Evolutionary conservation across 441 rosid genomes (phyloP), one percentile per base, ranked within the genome.

Genomic region (Hura crepitans): DNA sequence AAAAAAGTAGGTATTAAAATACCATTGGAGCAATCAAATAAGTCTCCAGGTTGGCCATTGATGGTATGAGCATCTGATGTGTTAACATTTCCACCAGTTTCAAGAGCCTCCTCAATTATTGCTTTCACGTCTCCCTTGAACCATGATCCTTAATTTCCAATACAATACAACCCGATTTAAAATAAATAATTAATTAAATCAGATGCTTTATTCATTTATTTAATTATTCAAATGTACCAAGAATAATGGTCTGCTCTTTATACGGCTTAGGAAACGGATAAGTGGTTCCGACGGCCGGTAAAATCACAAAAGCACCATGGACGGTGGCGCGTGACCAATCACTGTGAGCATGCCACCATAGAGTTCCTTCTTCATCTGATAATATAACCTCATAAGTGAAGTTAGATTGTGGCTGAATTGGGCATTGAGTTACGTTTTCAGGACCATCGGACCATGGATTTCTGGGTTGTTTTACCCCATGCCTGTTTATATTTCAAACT

Each of bases 321-420:
- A 76, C 61, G 0, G 75, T 76, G 31, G 79, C 79, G 51, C 79
- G 17, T 2, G 69, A 28, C 75, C 79, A 76, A 11, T 72, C 76
- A 20, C 66, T 77, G n/a, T 77, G 80, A 0, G 80, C 80, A 42
- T 77, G 80, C 80, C 80, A 77, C 77, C 80, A 72, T 0, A 77
- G 53, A 0, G 80, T 77, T 46, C 80, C 80, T 69, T 77, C 80
- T 37, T 77, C 75, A 0, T 14, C 31, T 0, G 65, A 47, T 4
- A 77, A 47, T 1, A 37, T 37, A 0, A 77, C 22, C 30, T 77
- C 69, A 0, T 73, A 30, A 0, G 64, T 66, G 59, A 77, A 73
- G 54, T 46, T 77, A 1, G 56, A 65, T 27, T 74, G 72, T 0
- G 80, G 42, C 9, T 30, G 67, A 3, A 77, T 73, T 1, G 77